phyloP scores from a whole-genome alignment of 202 grass and related monocot species.

The Bolboschoenoplectus hybrid region DNA sequence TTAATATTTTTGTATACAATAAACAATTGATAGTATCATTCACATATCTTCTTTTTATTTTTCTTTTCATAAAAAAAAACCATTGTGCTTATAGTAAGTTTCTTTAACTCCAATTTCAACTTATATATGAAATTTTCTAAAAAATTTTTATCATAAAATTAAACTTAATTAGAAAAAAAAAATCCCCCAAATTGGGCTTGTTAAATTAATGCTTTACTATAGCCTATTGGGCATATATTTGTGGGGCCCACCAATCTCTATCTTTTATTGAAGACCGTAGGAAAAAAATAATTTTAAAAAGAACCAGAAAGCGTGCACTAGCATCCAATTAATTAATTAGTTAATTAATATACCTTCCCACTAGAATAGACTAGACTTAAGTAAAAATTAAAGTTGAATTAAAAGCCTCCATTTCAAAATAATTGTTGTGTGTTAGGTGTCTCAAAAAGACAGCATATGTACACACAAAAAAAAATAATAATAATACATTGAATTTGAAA shows the following conservation, averaged over 20 bases:
- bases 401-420: background rate
- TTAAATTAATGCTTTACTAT: background rate
- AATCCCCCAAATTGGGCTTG: background rate
- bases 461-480: background rate
- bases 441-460: background rate
- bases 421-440: background rate
- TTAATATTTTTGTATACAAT: no score
- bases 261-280: constrained; percentile 1
- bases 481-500: background rate
- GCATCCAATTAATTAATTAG: constrained; percentile 24
- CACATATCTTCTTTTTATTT: no score
- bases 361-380: background rate
- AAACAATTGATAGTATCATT: no score
- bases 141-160: background rate
- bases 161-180: background rate
- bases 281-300: background rate
- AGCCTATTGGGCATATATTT: background rate
- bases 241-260: constrained; percentile 4
- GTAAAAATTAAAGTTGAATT: background rate
- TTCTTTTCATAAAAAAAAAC: no score
- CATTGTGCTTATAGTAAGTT: no score
- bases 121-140: background rate
- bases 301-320: constrained; percentile 22
- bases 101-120: no score
- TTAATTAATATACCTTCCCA: constrained; percentile 13